Evolutionary conservation across 2,329 filamentous ascomycete species (phyloP), one percentile per base, ranked within the genome.

Genomic region (Fonsecaea multimorphosa): DNA sequence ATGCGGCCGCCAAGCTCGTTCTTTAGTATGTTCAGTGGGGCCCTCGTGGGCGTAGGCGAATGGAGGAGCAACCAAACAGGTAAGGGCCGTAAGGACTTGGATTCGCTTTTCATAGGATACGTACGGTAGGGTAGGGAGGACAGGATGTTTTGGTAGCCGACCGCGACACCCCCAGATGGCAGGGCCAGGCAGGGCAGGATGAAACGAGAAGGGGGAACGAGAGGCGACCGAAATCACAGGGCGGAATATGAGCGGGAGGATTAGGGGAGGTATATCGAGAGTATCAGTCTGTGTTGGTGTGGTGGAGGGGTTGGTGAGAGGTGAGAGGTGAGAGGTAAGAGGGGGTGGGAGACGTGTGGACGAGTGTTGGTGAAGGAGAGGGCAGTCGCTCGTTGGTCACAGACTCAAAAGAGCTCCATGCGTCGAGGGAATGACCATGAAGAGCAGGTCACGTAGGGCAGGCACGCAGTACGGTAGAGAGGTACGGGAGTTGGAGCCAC

Each of bases 1-100:
- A 24, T 63, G 60, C 31, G 53, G 31, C 31, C 22, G 65, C 65
- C 61, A 64, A 64, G 65, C 65, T 67, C 65, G 65, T 67, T 67
- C 65, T 64, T 64, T 67, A 67, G 65, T 58, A 61, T 53, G 40
- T 40, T 19, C 58, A 38, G 57, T 9, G 40, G 40, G 53, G 31
- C 27, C 57, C 57, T 64, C 61, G 61, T 44, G 52, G 22, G n/a
- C 46, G 19, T 60, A 60, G 57, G 57, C 57, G 57, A 60, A 52
- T 52, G 57, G 29, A 24, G 38, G 34, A 52, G 57, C 40, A 31
- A 36, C 40, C 19, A 31, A 56, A 56, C 32, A 46, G 57, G 58
- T 46, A 58, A 40, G 63, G 52, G 61, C 14, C 32, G 31, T 38
- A 57, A 46, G 51, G 56, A 27, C 22, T 38, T 12, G 27, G 34